phyloP scores from a whole-genome alignment of 495 filamentous ascomycete species.

The Pyronema omphalodes region DNA sequence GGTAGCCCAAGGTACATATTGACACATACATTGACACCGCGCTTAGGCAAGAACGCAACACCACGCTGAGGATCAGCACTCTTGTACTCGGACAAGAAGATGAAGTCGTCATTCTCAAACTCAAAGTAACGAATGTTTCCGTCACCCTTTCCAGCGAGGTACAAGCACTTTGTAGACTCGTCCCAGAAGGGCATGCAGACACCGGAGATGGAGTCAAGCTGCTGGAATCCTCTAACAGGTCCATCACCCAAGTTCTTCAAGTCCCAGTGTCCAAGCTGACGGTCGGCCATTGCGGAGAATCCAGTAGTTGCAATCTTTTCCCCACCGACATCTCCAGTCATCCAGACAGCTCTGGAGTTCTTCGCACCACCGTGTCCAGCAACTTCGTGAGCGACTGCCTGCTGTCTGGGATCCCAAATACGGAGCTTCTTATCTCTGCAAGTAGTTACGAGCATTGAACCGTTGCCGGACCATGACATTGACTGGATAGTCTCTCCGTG shows the following conservation, averaged over 20 bases:
- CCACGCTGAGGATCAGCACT: constrained; percentile 86
- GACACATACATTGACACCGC: constrained; percentile 55
- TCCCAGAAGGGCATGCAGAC: constrained; percentile 99
- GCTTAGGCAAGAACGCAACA: constrained; percentile 85
- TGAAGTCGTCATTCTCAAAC: constrained; percentile 93
- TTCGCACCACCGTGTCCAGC: constrained; percentile 82
- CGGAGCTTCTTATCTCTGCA: constrained; percentile 95
- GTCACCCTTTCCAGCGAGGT: constrained; percentile 90
- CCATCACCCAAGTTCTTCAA: constrained; percentile 49
- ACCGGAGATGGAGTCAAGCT: constrained; percentile 83
- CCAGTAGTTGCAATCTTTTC: constrained; percentile 90
- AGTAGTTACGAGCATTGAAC: constrained; percentile 74
- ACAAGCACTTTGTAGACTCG: constrained; percentile 79
- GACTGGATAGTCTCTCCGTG: constrained; percentile 86
- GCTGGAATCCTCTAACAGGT: constrained; percentile 73
- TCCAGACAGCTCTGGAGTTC: constrained; percentile 88
- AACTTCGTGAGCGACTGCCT: constrained; percentile 68
- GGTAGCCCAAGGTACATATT: constrained; percentile 18
- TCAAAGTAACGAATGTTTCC: constrained; percentile 98
- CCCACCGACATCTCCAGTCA: constrained; percentile 38
- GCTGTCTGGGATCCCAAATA: constrained; percentile 90
- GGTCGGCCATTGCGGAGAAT: constrained; percentile 95
- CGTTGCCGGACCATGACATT: constrained; percentile 87
- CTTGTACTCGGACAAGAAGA: constrained; percentile 89
- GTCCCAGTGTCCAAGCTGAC: constrained; percentile 92